Conservation (phyloP, 2,329 filamentous ascomycete species). For the Fusarium nygamai region DNA sequence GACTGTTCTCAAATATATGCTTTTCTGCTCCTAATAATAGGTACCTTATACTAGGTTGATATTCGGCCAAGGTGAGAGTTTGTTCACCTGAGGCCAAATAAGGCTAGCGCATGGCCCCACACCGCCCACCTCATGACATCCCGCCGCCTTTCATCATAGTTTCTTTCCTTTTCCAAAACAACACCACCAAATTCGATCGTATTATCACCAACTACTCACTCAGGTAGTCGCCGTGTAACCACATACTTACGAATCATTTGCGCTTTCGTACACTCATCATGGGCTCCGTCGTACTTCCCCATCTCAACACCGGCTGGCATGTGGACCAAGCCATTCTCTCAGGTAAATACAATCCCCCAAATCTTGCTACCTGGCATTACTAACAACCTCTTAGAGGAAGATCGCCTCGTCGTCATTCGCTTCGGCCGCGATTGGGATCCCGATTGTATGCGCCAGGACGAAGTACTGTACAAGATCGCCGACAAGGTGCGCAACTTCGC, state of each 20-base stretch:
- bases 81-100: slow-evolving; percentile 8
- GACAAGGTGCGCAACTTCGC: slow-evolving; percentile 94
- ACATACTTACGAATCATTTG: too few species aligned
- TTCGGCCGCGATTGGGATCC: slow-evolving; percentile 88
- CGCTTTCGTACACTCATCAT: slow-evolving; percentile 46
- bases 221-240: background rate
- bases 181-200: background rate
- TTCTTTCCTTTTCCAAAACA: slow-evolving; percentile 5
- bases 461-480: slow-evolving; percentile 93
- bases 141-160: slow-evolving; percentile 24
- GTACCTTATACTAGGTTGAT: background rate
- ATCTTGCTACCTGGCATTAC: background rate
- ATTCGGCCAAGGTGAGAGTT: slow-evolving; percentile 3
- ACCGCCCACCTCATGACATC: background rate
- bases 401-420: slow-evolving; percentile 91
- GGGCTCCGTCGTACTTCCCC: slow-evolving; percentile 91
- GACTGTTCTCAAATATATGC: background rate
- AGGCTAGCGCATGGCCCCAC: background rate
- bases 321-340: slow-evolving; percentile 92
- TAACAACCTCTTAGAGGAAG: slow-evolving; percentile 70
- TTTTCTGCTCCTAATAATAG: background rate
- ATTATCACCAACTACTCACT: background rate
- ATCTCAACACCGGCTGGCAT: slow-evolving; percentile 93
- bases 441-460: slow-evolving; percentile 81
- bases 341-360: slow-evolving; percentile 8